These are phyloP conservation scores for Trifolium subterraneum DNA, from an alignment of 306 rosid species.

Conservation along the genomic window DNA sequence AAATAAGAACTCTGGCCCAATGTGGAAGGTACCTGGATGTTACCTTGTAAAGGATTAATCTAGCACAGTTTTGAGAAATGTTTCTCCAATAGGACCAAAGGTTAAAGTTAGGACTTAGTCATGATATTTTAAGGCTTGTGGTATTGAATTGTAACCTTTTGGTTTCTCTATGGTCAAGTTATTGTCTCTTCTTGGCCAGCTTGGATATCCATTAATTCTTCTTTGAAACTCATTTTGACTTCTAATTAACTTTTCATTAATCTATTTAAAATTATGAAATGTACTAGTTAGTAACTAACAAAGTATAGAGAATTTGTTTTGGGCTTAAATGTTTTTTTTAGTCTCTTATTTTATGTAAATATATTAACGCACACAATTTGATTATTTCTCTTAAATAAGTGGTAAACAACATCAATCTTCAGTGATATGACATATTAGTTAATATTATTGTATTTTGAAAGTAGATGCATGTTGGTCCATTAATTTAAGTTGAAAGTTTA, in stretches of 20 bases:
- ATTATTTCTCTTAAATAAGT: too few relatives aligned
- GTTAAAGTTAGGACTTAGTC: neutral
- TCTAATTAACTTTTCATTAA: neutral
- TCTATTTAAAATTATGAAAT: neutral
- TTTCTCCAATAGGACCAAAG: neutral
- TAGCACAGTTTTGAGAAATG: neutral
- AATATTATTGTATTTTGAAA: too few relatives aligned
- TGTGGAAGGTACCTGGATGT: constrained; percentile 61
- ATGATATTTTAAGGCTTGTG: constrained; percentile 8
- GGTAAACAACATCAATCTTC: too few relatives aligned
- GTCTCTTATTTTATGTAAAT: too few relatives aligned
- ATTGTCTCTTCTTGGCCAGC: constrained; percentile 34
- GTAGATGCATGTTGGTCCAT: too few relatives aligned
- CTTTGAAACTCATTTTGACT: constrained; percentile 45
- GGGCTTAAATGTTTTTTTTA: too few relatives aligned
- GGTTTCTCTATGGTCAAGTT: constrained; percentile 15
- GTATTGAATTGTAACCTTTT: constrained; percentile 26
- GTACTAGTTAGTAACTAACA: too few relatives aligned
- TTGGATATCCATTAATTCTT: constrained; percentile 20
- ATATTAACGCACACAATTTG: too few relatives aligned
- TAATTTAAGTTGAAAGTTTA: too few relatives aligned
- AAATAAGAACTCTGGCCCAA: constrained; percentile 30
- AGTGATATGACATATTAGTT: too few relatives aligned
- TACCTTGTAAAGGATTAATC: constrained; percentile 41
- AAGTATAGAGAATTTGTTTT: neutral